Evolutionary conservation across 1,139 yeast genomes (phyloP).

Genomic region (Hyphopichia buzzinii): DNA sequence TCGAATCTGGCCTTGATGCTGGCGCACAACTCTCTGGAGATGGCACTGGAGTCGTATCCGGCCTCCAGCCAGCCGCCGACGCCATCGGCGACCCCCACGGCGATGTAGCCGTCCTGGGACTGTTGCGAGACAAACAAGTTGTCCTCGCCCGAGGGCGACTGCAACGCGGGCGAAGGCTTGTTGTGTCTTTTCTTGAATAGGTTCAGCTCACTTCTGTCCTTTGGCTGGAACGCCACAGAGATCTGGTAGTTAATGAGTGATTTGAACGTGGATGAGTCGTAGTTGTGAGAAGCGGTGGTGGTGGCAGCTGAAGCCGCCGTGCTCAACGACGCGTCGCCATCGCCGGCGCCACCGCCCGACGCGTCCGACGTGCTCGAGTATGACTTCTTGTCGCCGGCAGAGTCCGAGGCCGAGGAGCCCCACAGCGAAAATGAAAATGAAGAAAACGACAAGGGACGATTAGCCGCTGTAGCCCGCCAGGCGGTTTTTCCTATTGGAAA

Average conservation of each 20-base stretch:
- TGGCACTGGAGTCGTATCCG: constrained; percentile 85
- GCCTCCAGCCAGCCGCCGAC: constrained; percentile 97
- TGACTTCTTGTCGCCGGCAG: background rate
- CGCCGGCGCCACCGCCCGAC: constrained; percentile 12
- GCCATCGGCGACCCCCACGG: constrained; percentile 94
- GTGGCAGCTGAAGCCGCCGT: constrained; percentile 14
- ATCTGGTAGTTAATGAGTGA: constrained; percentile 45
- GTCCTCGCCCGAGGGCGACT: constrained; percentile 84
- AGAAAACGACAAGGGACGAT: constrained; percentile 15
- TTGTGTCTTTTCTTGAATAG: constrained; percentile 33
- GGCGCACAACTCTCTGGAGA: constrained; percentile 65
- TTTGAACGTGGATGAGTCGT: constrained; percentile 14
- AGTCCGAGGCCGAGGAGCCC: background rate
- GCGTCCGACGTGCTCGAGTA: background rate
- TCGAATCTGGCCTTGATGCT: constrained; percentile 34
- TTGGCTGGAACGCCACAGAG: constrained; percentile 73
- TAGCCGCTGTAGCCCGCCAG: constrained; percentile 10
- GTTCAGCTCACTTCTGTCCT: constrained; percentile 55
- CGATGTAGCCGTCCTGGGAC: constrained; percentile 45
- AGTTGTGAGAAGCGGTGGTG: constrained; percentile 16
- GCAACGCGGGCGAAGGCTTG: constrained; percentile 33
- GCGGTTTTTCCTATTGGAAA: constrained; percentile 9
- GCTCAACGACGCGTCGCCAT: constrained; percentile 10
- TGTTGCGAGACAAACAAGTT: constrained; percentile 61
- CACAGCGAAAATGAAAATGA: constrained; percentile 16